Conservation (phyloP, 2,329 filamentous ascomycete species). For the Microsporum canis region DNA sequence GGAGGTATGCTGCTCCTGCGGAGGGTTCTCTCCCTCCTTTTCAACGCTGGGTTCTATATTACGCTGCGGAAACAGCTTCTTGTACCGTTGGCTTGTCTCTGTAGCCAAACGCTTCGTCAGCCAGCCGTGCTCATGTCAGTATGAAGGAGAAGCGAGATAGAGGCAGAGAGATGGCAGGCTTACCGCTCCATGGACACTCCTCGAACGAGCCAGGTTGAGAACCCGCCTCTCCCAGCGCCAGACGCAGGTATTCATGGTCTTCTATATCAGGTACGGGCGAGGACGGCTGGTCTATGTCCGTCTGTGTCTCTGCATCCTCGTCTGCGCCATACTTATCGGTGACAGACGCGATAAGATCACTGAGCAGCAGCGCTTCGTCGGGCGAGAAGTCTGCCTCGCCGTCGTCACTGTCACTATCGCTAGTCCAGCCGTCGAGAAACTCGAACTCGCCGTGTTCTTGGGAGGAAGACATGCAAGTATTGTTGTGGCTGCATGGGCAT, state of each 20-base stretch:
- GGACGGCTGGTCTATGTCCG: slow-evolving; percentile 13
- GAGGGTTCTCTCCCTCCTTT: slow-evolving; percentile 10
- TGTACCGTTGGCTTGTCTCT: too few species aligned
- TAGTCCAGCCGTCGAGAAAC: slow-evolving; percentile 2
- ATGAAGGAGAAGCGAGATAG: too few species aligned
- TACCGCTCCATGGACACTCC: too few species aligned
- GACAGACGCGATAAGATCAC: slow-evolving; percentile 28
- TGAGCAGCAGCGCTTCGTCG: slow-evolving; percentile 45
- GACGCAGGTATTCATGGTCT: slow-evolving; percentile 2
- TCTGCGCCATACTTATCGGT: slow-evolving; percentile 17
- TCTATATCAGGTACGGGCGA: background rate
- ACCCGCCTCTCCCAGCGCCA: background rate
- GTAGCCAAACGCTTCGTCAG: too few species aligned
- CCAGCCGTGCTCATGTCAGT: too few species aligned
- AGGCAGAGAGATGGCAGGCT: too few species aligned
- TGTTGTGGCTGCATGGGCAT: background rate
- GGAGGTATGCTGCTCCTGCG: slow-evolving; percentile 19
- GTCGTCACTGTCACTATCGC: slow-evolving; percentile 28
- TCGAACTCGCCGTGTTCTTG: background rate
- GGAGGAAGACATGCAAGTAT: background rate
- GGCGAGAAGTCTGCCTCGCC: slow-evolving; percentile 52
- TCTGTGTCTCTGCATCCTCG: slow-evolving; percentile 9
- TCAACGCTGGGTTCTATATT: background rate
- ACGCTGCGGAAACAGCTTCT: too few species aligned
- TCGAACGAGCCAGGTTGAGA: too few species aligned